phyloP scores from a whole-genome alignment of 805 yeast species.

The Clavispora santaluciae region DNA sequence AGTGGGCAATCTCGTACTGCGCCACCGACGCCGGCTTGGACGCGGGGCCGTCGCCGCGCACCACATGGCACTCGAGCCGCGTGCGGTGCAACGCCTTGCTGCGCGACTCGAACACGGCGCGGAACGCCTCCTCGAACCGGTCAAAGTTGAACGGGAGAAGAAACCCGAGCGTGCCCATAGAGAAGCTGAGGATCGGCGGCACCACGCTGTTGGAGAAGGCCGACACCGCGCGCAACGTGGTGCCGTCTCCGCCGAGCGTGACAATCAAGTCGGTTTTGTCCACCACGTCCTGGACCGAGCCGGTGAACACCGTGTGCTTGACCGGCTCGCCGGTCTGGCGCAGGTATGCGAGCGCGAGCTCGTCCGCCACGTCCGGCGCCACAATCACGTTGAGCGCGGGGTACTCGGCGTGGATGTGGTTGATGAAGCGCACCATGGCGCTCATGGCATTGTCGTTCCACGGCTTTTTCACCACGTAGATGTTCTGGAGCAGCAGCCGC shows the following conservation, averaged over 20 bases:
- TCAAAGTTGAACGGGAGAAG: constrained; percentile 79
- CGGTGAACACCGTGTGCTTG: constrained; percentile 44
- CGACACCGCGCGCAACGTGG: constrained; percentile 79
- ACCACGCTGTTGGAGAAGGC: constrained; percentile 66
- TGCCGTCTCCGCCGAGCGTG: constrained; percentile 96
- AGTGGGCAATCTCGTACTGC: constrained; percentile 13
- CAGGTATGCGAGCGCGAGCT: constrained; percentile 35
- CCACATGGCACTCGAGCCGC: constrained; percentile 72
- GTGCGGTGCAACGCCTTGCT: constrained; percentile 72
- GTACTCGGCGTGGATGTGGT: constrained; percentile 54
- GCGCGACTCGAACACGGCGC: constrained; percentile 59
- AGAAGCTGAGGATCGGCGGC: constrained; percentile 86
- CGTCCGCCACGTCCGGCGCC: constrained; percentile 68
- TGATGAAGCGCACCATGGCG: constrained; percentile 64
- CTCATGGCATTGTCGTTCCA: constrained; percentile 59
- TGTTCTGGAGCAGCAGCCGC: constrained; percentile 69
- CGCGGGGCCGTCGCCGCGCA: constrained; percentile 21
- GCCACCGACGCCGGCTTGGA: constrained; percentile 5
- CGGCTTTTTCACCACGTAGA: constrained; percentile 81
- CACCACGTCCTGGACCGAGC: constrained; percentile 51
- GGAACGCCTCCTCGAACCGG: constrained; percentile 56
- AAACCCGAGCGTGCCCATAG: constrained; percentile 89
- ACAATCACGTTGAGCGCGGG: constrained; percentile 77
- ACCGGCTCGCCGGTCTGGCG: neutral
- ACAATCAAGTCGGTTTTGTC: constrained; percentile 73